Conservation (phyloP, 306 rosid species). For the Cotoneaster glaucophyllus region DNA sequence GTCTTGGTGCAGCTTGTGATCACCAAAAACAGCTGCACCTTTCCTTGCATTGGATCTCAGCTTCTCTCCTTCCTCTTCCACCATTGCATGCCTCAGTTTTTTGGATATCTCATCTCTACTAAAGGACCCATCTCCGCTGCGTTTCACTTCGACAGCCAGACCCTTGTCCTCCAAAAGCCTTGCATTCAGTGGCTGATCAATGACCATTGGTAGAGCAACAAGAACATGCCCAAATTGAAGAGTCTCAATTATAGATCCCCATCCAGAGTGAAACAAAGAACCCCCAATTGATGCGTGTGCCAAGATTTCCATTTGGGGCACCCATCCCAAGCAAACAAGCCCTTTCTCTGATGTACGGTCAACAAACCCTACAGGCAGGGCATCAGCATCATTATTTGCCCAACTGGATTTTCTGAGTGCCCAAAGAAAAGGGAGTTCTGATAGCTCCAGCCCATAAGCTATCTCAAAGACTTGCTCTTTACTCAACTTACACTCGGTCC, state of each 20-base stretch:
- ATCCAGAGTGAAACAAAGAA: constrained; percentile 33
- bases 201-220: constrained; percentile 27
- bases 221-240: constrained; percentile 35
- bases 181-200: constrained; percentile 40
- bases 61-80: constrained; percentile 32
- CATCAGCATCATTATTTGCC: constrained; percentile 19
- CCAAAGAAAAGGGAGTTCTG: constrained; percentile 38
- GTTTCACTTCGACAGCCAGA: constrained; percentile 28
- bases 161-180: constrained; percentile 33
- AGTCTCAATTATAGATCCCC: constrained; percentile 39
- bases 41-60: constrained; percentile 23
- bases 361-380: constrained; percentile 20
- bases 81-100: constrained; percentile 22
- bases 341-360: constrained; percentile 25
- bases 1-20: constrained; percentile 14
- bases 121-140: constrained; percentile 34
- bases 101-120: constrained; percentile 27
- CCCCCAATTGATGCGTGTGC: constrained; percentile 43
- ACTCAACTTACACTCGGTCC: constrained; percentile 35
- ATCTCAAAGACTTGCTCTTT: constrained; percentile 35
- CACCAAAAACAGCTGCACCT: constrained; percentile 17
- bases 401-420: constrained; percentile 24
- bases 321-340: constrained; percentile 24
- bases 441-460: constrained; percentile 39
- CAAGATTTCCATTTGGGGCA: constrained; percentile 34